Conservation (phyloP, 2,329 filamentous ascomycete species). For the Colletotrichum sp. region DNA sequence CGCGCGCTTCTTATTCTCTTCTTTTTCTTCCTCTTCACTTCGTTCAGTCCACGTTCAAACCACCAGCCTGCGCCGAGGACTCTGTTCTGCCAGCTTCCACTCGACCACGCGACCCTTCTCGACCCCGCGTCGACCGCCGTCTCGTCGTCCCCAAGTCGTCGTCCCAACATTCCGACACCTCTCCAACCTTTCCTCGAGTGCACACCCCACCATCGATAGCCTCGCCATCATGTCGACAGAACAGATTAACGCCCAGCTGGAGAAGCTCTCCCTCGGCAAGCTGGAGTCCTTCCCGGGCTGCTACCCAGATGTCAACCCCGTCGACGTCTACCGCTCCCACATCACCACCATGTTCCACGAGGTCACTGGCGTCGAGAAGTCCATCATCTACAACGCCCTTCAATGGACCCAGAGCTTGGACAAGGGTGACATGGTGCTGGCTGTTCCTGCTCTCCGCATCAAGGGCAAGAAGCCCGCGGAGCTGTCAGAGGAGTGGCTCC, state of each 20-base stretch:
- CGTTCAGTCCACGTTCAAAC: not conserved
- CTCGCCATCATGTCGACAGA: slow-evolving; percentile 27
- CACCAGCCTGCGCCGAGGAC: slow-evolving; percentile 3
- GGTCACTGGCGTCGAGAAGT: slow-evolving; percentile 72
- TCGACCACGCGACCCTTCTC: not conserved
- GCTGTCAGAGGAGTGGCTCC: slow-evolving; percentile 65
- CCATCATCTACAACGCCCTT: slow-evolving; percentile 76
- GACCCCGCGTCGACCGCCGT: not conserved
- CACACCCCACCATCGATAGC: not conserved
- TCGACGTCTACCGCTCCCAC: slow-evolving; percentile 81
- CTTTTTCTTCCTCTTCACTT: slow-evolving; percentile 10
- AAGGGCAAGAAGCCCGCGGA: slow-evolving; percentile 72
- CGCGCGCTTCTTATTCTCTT: slow-evolving; percentile 10
- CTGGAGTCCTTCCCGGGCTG: slow-evolving; percentile 56
- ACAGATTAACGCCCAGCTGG: slow-evolving; percentile 36
- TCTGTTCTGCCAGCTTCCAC: not conserved
- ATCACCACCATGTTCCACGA: slow-evolving; percentile 71
- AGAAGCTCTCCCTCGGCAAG: slow-evolving; percentile 38
- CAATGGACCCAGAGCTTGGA: slow-evolving; percentile 82
- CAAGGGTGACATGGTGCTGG: slow-evolving; percentile 81
- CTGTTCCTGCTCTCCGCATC: slow-evolving; percentile 79
- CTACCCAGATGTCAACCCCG: slow-evolving; percentile 73
- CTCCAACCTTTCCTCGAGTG: not conserved
- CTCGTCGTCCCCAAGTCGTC: not conserved
- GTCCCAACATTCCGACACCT: not conserved